Base-by-base conservation (phyloP, 164 flowering plant species). In the Nymphaea thermarum region DNA sequence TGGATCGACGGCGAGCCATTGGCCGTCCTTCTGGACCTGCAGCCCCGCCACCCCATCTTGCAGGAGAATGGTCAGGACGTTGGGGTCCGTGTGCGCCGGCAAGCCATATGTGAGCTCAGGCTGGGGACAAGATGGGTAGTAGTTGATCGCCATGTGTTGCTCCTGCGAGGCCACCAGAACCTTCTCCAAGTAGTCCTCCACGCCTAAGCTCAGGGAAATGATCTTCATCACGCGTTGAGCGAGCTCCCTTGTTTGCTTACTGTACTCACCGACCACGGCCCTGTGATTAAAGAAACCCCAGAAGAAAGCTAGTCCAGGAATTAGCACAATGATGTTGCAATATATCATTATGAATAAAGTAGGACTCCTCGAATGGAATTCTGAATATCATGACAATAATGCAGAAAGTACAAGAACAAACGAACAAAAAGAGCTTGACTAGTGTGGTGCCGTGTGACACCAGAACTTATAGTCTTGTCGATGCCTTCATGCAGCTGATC, bases 81-180 rank as follows among this genome's bases (percentile, higher is more conserved):
- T 89, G 3, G 96, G 96, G 77, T 91, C 97, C 0, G 97, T 87
- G 72, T 89, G 97, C 4, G 77, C 85, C 0, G 93, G 96, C 60
- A 91, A 72, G 11, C 97, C 96, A 65, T 77, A 86, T 6, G 96
- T 89, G 41, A 89, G 80, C 44, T 91, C 96, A 4, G 97, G 97
- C 64, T 86, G 76, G 0, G 97, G 97, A 65, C 96, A 91, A 5
- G 87, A 81, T 4, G 97, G 97, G 62, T 91, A 91, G 62, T 74
- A 89, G 74, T 91, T 91, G 0, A 89, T 74, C 41, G 93, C 95
- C 97, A 91, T 91, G 43, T 87, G 96, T 71, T 91, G 98, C 2
- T 82, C 94, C 74, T 89, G 97, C 42, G 87, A 88, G 5, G 96
- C 91, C 62, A 89, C 45, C 2, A 78, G 77, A 4, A 73, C 78